phyloP scores from a whole-genome alignment of 2,329 filamentous ascomycete genomes.

The Alternaria sp. region DNA sequence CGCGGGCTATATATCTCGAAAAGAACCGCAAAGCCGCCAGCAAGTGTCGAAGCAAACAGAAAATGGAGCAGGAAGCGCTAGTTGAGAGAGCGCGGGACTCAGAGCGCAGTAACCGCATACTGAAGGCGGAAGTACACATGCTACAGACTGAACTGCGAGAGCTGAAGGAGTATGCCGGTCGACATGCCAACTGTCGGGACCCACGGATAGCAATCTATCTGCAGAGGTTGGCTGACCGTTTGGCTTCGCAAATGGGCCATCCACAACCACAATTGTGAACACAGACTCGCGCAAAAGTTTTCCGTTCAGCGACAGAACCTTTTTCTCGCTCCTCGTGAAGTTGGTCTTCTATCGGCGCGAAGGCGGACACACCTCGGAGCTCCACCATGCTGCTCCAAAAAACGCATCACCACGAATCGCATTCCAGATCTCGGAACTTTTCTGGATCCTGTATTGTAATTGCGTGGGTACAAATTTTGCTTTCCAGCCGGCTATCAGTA shows the following conservation, averaged over 20 bases:
- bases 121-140: constrained; percentile 38
- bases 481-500: background rate
- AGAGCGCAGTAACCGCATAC: constrained; percentile 34
- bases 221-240: constrained; percentile 34
- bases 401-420: background rate
- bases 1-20: constrained; percentile 57
- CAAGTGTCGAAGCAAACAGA: constrained; percentile 74
- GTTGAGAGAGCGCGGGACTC: constrained; percentile 51
- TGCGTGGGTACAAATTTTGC: background rate
- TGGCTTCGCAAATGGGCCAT: constrained; percentile 8
- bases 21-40: constrained; percentile 74
- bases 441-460: background rate
- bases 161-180: constrained; percentile 32
- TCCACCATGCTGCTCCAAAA: background rate
- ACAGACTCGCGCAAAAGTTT: background rate
- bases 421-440: background rate
- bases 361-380: background rate
- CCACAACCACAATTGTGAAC: background rate
- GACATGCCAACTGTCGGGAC: constrained; percentile 36
- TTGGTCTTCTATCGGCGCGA: background rate
- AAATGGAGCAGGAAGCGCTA: constrained; percentile 59
- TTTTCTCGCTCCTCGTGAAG: background rate
- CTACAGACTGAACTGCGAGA: constrained; percentile 30
- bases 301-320: background rate
- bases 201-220: constrained; percentile 31